These are phyloP conservation scores for Graphilbum fragrans DNA, from an alignment of 2,329 filamentous ascomycete genomes.

Conservation along the genomic window DNA sequence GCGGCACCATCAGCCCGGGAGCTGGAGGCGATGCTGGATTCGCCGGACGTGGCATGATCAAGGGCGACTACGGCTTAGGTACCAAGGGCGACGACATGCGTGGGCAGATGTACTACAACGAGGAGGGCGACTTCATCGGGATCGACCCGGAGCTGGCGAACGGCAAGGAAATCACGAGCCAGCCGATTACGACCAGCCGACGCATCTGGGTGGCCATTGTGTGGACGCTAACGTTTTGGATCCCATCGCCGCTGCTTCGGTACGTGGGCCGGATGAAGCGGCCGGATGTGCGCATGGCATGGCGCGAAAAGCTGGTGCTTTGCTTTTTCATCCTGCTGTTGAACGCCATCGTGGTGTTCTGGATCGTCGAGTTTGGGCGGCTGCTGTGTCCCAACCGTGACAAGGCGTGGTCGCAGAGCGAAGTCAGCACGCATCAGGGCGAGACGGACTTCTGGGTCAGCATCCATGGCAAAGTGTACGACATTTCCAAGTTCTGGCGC, in stretches of 20 bases:
- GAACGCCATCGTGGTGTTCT: constrained; percentile 78
- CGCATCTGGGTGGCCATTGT: constrained; percentile 71
- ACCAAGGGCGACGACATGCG: constrained; percentile 70
- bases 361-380: constrained; percentile 76
- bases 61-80: constrained; percentile 83
- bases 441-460: constrained; percentile 75
- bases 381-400: constrained; percentile 83
- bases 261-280: constrained; percentile 89
- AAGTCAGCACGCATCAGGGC: constrained; percentile 62
- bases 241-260: constrained; percentile 74
- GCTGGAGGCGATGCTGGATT: constrained; percentile 35
- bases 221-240: constrained; percentile 87
- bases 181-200: constrained; percentile 49
- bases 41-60: constrained; percentile 19
- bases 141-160: constrained; percentile 70
- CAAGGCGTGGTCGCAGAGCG: constrained; percentile 68
- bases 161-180: constrained; percentile 63
- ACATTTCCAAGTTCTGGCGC: constrained; percentile 81
- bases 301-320: constrained; percentile 88
- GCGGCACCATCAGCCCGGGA: neutral
- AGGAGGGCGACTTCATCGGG: constrained; percentile 55
- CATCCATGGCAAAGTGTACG: constrained; percentile 80
- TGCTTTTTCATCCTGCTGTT: constrained; percentile 68
- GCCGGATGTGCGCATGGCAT: constrained; percentile 91
- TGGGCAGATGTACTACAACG: constrained; percentile 62